Evolutionary conservation across 2,329 filamentous ascomycete genomes (phyloP), one percentile per base, ranked within the genome.

Genomic region (Alternaria gaisen): DNA sequence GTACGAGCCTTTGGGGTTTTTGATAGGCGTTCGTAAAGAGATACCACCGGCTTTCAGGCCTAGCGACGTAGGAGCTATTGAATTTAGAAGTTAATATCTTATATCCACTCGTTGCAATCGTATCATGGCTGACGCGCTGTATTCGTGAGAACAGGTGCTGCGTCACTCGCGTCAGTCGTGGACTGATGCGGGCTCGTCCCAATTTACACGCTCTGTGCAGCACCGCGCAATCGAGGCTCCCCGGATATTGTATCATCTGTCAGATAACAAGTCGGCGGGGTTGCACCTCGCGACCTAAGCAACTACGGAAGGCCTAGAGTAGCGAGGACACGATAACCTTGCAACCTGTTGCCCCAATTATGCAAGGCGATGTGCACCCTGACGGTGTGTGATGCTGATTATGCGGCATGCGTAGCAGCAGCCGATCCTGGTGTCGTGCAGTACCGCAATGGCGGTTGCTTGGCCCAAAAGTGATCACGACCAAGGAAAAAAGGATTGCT

Each of bases 11-110:
- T 51, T 56, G 55, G 60, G 53, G 40, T 41, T 61, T 64, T 67
- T 66, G 42, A 62, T 48, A 53, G 65, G 61, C 63, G 50, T 70
- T 69, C 59, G 46, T 55, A 60, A 67, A 61, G 58, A 72, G 69
- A 72, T 72, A 72, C 68, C 68, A 67, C 44, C 42, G 69, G 70
- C 68, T 73, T 58, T 61, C 52, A 72, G 66, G 68, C 61, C 63
- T 44, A 66, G 60, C 60, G 60, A 67, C 48, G 58, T 59, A 63
- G 65, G 67, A 65, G 64, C 64, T 68, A 65, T 63, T 30, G 58
- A 38, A 55, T 53, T 20, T 22, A 57, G 38, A 55, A 56, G 38
- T 47, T 48, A 53, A 64, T 44, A 56, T 26, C 10, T 38, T 12
- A 18, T 9, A 26, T 50, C 16, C 10, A 24, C 18, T 10, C 3